Evolutionary conservation across 768 basidiomycete species (phyloP).

Genomic region (Tulasnella sp.): DNA sequence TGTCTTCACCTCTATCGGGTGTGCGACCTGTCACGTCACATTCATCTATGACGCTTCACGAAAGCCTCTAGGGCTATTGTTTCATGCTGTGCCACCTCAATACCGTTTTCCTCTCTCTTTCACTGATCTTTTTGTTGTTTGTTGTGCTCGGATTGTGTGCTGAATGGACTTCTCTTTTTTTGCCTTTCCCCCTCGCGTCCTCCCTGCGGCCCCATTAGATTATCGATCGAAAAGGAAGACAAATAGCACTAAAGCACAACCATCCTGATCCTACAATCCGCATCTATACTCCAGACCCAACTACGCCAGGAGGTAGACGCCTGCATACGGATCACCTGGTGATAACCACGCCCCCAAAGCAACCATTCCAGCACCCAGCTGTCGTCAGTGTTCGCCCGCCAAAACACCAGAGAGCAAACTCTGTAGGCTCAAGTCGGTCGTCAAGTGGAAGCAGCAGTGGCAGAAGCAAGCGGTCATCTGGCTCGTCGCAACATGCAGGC

Average conservation of each 20-base stretch:
- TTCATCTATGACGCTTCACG: background rate
- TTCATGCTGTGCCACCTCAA: background rate
- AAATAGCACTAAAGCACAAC: constrained; percentile 8
- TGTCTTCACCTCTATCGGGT: background rate
- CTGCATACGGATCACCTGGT: constrained; percentile 6
- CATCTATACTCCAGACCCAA: background rate
- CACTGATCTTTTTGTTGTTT: background rate
- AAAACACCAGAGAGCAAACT: background rate
- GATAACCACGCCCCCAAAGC: constrained; percentile 8
- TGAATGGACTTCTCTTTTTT: background rate
- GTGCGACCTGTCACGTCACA: background rate
- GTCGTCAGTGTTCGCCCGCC: constrained; percentile 8
- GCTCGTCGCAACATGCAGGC: background rate
- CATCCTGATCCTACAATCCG: constrained; percentile 12
- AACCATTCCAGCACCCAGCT: constrained; percentile 1
- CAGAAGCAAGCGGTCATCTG: constrained; percentile 6
- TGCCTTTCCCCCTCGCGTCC: constrained; percentile 1
- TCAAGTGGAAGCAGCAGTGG: background rate
- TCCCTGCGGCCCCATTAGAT: constrained; percentile 3
- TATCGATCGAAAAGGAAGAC: constrained; percentile 15
- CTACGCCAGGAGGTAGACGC: background rate
- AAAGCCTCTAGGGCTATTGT: background rate
- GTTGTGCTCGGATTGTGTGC: background rate
- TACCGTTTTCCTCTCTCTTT: background rate
- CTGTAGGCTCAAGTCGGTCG: background rate